Conservation (phyloP, 116 monocot species). For the Posidonia oceanica region DNA sequence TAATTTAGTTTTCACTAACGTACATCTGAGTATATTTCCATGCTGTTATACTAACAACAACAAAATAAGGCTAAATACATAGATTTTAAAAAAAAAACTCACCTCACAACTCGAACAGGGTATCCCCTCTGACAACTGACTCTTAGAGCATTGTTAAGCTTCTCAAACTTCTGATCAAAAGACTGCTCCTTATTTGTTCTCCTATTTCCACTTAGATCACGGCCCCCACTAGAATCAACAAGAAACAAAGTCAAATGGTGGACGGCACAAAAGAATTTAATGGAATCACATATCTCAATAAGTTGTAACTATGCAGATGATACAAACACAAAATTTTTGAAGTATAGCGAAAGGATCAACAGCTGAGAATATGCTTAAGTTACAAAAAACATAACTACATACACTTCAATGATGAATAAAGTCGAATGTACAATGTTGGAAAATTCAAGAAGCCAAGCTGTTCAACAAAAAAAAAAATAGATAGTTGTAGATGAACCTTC, state of each 20-base stretch:
- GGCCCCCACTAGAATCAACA: conserved; percentile 57
- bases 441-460: background rate
- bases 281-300: too few relatives aligned
- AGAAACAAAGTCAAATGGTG: background rate
- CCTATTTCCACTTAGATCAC: conserved; percentile 92
- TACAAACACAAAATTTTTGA: too few relatives aligned
- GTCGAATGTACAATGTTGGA: background rate
- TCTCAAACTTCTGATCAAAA: conserved; percentile 77
- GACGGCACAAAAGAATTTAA: background rate
- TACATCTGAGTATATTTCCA: background rate
- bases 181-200: conserved; percentile 77
- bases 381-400: too few relatives aligned
- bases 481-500: conserved; percentile 35
- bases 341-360: too few relatives aligned
- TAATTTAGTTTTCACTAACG: too few relatives aligned
- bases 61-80: background rate
- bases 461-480: background rate
- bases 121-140: conserved; percentile 86
- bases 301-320: too few relatives aligned
- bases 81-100: background rate
- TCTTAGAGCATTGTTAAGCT: conserved; percentile 62
- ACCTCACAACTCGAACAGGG: conserved; percentile 94
- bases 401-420: background rate
- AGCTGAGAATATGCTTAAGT: too few relatives aligned
- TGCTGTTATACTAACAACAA: background rate